A percentile compares a stretch with the other conserved stretches of the same genome.
phyloP scores from a whole-genome alignment of 2,329 filamentous ascomycete genomes.

The Aureobasidium melanogenum region DNA sequence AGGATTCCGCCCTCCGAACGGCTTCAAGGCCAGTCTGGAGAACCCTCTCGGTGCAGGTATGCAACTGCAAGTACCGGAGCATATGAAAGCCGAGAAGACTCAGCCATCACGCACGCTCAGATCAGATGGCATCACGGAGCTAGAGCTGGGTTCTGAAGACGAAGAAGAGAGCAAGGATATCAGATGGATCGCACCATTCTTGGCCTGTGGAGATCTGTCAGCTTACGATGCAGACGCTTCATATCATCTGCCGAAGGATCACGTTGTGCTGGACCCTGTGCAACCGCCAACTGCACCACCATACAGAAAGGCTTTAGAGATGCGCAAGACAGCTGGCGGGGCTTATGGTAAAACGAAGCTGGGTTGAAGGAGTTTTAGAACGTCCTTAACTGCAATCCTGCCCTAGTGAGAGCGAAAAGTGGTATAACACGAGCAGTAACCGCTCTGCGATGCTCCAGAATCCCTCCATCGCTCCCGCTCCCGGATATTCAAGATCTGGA shows the following conservation, averaged over 20 bases:
- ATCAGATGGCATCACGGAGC: conserved; percentile 40
- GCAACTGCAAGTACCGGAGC: conserved; percentile 32
- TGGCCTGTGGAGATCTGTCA: conserved; percentile 93
- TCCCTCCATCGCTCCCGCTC: background rate
- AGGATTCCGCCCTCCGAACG: conserved; percentile 71
- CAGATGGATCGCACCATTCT: conserved; percentile 87
- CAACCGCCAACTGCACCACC: conserved; percentile 94
- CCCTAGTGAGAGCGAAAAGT: background rate
- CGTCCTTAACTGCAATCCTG: background rate
- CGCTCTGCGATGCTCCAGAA: background rate
- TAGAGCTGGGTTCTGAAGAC: conserved; percentile 40
- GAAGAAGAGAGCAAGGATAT: conserved; percentile 35
- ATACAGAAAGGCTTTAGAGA: conserved; percentile 83
- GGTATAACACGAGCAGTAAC: background rate
- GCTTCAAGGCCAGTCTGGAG: conserved; percentile 67
- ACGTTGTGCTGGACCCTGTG: conserved; percentile 81
- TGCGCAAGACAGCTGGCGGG: conserved; percentile 66
- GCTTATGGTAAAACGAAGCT: conserved; percentile 64
- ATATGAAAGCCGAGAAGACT: conserved; percentile 14
- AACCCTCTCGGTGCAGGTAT: conserved; percentile 61
- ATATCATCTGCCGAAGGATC: conserved; percentile 77
- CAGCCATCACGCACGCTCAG: conserved; percentile 25
- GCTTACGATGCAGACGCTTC: conserved; percentile 94
- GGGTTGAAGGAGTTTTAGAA: conserved; percentile 7
- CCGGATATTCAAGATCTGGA: background rate